Evolutionary conservation across 179 eudicot genomes (phyloP).

Genomic region (Heliamphora pulchella): DNA sequence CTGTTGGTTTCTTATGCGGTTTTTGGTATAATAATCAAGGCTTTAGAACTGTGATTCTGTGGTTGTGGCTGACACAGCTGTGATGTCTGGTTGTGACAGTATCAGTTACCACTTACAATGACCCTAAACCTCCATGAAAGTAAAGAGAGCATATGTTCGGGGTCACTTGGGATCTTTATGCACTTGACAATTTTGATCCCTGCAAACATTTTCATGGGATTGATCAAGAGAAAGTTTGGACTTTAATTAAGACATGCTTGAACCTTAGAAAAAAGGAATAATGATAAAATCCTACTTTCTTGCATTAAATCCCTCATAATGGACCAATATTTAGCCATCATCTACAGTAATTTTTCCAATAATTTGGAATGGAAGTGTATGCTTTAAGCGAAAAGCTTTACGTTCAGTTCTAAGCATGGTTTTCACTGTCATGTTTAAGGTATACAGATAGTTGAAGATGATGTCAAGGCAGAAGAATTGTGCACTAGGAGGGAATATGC

Average conservation of each 20-base stretch:
- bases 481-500: constrained; percentile 91
- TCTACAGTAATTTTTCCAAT: neutral
- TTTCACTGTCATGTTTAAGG: constrained; percentile 36
- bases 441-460: constrained; percentile 81
- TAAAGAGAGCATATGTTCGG: neutral
- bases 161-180: neutral
- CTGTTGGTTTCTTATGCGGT: neutral
- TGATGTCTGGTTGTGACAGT: neutral
- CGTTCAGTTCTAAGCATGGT: constrained; percentile 34
- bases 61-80: neutral
- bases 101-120: neutral
- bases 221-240: neutral
- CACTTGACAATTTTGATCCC: neutral
- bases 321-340: neutral
- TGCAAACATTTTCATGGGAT: neutral
- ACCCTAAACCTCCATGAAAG: neutral
- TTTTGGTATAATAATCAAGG: neutral
- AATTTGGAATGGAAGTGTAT: constrained; percentile 8
- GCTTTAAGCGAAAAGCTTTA: constrained; percentile 13
- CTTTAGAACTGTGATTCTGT: neutral
- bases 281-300: neutral
- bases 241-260: neutral
- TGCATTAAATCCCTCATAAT: too few species aligned
- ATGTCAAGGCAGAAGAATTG: constrained; percentile 60
- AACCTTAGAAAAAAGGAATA: neutral